Base-by-base conservation (phyloP, 2,329 filamentous ascomycete species). In the Lecanicillium sp. region DNA sequence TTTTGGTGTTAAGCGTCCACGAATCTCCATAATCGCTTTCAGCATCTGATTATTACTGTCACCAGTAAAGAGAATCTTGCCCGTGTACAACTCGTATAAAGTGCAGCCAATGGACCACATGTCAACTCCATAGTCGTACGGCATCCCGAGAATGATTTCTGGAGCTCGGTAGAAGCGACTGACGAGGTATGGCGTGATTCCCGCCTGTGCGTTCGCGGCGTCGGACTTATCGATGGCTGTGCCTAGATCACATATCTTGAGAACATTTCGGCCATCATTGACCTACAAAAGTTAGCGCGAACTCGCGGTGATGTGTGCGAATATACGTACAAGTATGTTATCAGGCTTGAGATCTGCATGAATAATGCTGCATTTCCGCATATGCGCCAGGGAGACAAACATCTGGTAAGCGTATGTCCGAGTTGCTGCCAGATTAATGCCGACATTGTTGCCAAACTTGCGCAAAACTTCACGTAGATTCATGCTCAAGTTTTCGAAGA, bases 101-200 rank as follows among this genome's bases (percentile, higher is more conserved):
- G 92, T 98, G 63, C 92, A 98, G 28, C 92, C 94, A 48, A 96
- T 87, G 7, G 90, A 94, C 92, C 92, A 98, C 71, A 95, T 85
- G 59, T 98, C 92, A 48, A 96, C 86, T 7, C 84, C 83, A 57
- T 90, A 94, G 57, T 95, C 88, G 58, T 94, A 95, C 9, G 85
- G 83, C 68, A 95, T 89, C n/a, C 92, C 92, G 4, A 98, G 73
- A 45, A 98, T 95, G 55, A 98, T 87, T 64, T 98, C 92, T 3
- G 94, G 92, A 4, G 92, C 92, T 44, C 92, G 83, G 59, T 98
- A 98, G 64, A 96, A 98, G 40, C 94, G 83, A 65, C 88, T 95
- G 55, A 96, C 88, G 2, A 98, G 80, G 56, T 96, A 96, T 11
- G 88, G 88, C 1, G 88, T 95, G 45, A 94, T 84, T 53, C 95